phyloP scores from a whole-genome alignment of 2,329 filamentous ascomycete species.

The Diaporthe citri region DNA sequence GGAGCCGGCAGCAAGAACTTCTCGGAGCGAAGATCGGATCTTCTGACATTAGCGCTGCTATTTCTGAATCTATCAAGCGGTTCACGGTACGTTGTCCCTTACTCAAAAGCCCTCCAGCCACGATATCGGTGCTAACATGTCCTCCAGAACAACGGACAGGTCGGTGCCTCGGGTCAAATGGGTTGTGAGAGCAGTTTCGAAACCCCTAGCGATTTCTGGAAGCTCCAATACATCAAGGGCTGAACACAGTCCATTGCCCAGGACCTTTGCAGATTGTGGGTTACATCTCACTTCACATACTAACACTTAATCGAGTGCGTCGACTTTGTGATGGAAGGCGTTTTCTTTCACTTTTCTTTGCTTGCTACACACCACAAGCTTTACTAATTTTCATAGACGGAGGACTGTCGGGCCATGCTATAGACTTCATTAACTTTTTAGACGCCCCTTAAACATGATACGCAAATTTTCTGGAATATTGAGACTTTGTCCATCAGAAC shows the following conservation, averaged over 20 bases:
- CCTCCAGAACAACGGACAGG: neutral
- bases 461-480: neutral
- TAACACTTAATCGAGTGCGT: too few species aligned
- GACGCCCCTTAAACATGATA: neutral
- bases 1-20: neutral
- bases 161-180: neutral
- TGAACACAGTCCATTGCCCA: neutral
- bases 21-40: neutral
- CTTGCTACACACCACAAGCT: neutral
- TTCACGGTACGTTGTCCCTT: neutral
- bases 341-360: neutral
- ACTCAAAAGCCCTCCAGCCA: neutral
- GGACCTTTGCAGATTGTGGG: neutral
- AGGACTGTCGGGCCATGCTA: neutral
- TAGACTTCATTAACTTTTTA: neutral
- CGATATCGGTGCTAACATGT: neutral
- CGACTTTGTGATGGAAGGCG: neutral
- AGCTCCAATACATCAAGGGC: neutral
- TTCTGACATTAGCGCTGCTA: neutral
- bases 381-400: neutral
- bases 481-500: neutral
- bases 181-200: neutral
- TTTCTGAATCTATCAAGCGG: neutral
- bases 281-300: neutral
- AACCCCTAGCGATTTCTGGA: neutral